Percentiles rank a stretch among this genome's conserved stretches.
Conservation (phyloP, 164 flowering plant genomes). For the Umbilicus rupestris region DNA sequence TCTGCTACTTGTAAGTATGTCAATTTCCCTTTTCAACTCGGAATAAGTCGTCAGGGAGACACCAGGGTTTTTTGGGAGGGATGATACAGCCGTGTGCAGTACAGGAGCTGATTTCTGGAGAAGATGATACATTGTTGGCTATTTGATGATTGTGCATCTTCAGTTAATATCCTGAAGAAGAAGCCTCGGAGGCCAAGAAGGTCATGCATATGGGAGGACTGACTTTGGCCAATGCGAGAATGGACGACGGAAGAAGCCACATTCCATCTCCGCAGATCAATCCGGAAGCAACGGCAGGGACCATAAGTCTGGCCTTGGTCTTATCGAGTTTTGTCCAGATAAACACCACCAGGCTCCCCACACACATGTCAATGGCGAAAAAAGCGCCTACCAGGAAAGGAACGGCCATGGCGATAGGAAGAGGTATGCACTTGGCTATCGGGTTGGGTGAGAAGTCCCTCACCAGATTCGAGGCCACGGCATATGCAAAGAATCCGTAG, state of each 20-base stretch:
- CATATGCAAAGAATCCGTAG: slow-evolving; percentile 66
- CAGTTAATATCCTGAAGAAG: background rate
- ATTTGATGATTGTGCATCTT: too few species aligned
- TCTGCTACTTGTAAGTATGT: too few species aligned
- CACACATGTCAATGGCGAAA: slow-evolving; percentile 87
- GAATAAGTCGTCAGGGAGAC: too few species aligned
- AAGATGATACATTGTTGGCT: too few species aligned
- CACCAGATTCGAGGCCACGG: slow-evolving; percentile 44
- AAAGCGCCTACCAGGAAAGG: slow-evolving; percentile 84
- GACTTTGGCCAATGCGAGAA: slow-evolving; percentile 44
- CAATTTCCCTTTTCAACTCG: too few species aligned
- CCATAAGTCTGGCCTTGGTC: slow-evolving; percentile 51
- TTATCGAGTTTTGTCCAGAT: slow-evolving; percentile 53
- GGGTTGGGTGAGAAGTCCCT: slow-evolving; percentile 42
- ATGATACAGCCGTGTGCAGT: too few species aligned
- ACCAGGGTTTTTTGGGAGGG: too few species aligned
- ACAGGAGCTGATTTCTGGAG: too few species aligned
- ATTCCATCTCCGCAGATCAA: slow-evolving; percentile 65
- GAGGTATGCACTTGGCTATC: slow-evolving; percentile 56
- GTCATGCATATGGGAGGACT: slow-evolving; percentile 70
- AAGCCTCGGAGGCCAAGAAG: slow-evolving; percentile 25
- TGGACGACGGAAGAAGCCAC: slow-evolving; percentile 53
- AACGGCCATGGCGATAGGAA: slow-evolving; percentile 97
- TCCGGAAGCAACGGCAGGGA: slow-evolving; percentile 67
- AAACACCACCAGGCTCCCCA: slow-evolving; percentile 75